Evolutionary conservation across 148 eudicot genomes (phyloP), one percentile per base, ranked within the genome.

Genomic region (Camellia japonica): DNA sequence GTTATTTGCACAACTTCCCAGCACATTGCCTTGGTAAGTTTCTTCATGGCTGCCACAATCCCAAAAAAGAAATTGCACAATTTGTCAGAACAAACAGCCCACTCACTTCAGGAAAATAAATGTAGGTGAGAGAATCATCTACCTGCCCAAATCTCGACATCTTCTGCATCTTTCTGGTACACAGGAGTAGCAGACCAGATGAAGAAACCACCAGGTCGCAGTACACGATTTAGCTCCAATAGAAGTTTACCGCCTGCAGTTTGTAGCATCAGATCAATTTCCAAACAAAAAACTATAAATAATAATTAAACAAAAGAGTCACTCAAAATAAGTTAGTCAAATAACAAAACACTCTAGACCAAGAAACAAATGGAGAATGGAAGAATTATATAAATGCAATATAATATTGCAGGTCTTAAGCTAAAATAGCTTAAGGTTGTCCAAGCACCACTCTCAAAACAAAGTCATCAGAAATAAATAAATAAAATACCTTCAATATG

Each of bases 401-500:
- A 69, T 78, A 82, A 43, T 42, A 49, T 3, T 4, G n/a, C 66
- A 43, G 0, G 23, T 74, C 67, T 18, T 23, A 41, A 58, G n/a
- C 30, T 42, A 30, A 54, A 60, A 41, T 41, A 74, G 8, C 77
- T 18, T 43, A 9, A 54, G 4, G 47, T 30, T 47, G 19, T 55
- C 64, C 1, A 76, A 41, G 23, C 66, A 7, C 41, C 68, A 61
- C 14, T 75, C 68, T 75, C 59, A 64, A 16, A 66, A 64, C 71
- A 38, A 73, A 55, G n/a, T 16, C 18, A 54, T 80, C 42, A 69
- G 12, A 46, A 79, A 68, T 44, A 20, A 62, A 60, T 0, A 38
- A 62, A 67, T 59, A n/a, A 77, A 68, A 46, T 88, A 94, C 98
- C 98, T 93, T 94, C 98, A 73, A 90, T 84, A 80, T 94, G 97